These are phyloP conservation scores for Chalciporus sp. DNA, from an alignment of 1,284 basidiomycete genomes.

Conservation along the genomic window DNA sequence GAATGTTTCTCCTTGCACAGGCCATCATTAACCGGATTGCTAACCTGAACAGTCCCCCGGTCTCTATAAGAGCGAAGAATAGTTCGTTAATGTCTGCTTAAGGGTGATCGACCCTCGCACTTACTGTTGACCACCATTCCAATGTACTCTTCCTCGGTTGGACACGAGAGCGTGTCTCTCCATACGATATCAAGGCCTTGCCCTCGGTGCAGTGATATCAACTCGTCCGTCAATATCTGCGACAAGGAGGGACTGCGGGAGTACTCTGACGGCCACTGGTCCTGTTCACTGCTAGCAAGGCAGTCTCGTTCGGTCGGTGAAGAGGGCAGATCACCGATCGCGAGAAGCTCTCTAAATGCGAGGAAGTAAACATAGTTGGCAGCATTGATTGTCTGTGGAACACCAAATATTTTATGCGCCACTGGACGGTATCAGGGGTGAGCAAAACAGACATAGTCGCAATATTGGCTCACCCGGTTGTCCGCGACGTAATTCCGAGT, in stretches of 20 bases:
- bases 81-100: too few relatives aligned
- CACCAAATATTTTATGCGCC: conserved; percentile 76
- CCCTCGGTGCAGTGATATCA: conserved; percentile 74
- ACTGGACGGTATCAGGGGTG: conserved; percentile 42
- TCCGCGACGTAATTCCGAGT: conserved; percentile 70
- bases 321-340: conserved; percentile 40
- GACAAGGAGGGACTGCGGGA: too few relatives aligned
- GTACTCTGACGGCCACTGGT: too few relatives aligned
- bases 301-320: too few relatives aligned
- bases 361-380: conserved; percentile 46
- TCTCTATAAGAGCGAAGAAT: conserved; percentile 59
- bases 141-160: conserved; percentile 79
- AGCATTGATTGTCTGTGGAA: conserved; percentile 80
- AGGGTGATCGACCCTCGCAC: conserved; percentile 18
- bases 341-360: conserved; percentile 42
- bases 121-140: conserved; percentile 79
- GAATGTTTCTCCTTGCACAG: conserved; percentile 55
- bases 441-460: neutral
- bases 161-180: conserved; percentile 74
- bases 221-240: conserved; percentile 49
- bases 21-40: conserved; percentile 96
- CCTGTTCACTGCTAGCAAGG: too few relatives aligned
- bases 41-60: conserved; percentile 88
- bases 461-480: conserved; percentile 54
- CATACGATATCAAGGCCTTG: conserved; percentile 80